Conservation (phyloP, 1,284 basidiomycete genomes). For the Ceratobasidium sp. region DNA sequence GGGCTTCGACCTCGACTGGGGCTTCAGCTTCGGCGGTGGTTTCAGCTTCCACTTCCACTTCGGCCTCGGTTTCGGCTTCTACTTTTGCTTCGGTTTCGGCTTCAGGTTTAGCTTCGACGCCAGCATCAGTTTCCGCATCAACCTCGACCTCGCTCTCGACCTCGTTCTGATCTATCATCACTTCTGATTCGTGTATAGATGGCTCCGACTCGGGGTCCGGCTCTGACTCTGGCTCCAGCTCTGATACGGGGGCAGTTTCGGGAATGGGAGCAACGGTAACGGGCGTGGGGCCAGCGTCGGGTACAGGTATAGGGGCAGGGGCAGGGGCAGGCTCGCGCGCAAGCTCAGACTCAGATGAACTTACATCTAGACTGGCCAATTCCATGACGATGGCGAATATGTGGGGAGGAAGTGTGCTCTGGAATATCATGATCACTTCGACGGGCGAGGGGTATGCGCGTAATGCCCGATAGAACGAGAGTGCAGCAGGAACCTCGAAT, state of each 20-base stretch:
- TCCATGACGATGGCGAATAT: conserved; percentile 94
- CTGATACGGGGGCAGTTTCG: conserved; percentile 20
- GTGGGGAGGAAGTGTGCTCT: conserved; percentile 89
- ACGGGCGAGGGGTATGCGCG: conserved; percentile 94
- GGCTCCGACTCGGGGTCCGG: conserved; percentile 24
- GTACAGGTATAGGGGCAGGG: too few relatives aligned
- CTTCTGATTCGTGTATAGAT: conserved; percentile 12
- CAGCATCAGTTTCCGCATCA: conserved; percentile 36
- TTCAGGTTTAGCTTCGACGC: conserved; percentile 24
- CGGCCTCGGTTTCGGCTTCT: conserved; percentile 61
- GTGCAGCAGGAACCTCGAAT: conserved; percentile 83
- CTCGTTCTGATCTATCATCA: conserved; percentile 14
- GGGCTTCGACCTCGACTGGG: not conserved
- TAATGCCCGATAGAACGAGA: conserved; percentile 93
- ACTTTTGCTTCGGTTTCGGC: conserved; percentile 21
- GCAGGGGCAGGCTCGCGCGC: conserved; percentile 24
- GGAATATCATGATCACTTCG: conserved; percentile 92
- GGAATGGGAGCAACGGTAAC: conserved; percentile 15
- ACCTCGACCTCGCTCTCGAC: conserved; percentile 35
- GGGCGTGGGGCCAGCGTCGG: not conserved
- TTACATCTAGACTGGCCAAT: conserved; percentile 89
- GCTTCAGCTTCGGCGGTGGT: conserved; percentile 14
- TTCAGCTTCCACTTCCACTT: conserved; percentile 59
- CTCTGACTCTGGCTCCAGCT: conserved; percentile 6
- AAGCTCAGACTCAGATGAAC: conserved; percentile 61